Percentiles rank a stretch among this genome's conserved stretches.
Conservation (phyloP, 768 basidiomycete species). For the Botryobasidium botryosum region DNA sequence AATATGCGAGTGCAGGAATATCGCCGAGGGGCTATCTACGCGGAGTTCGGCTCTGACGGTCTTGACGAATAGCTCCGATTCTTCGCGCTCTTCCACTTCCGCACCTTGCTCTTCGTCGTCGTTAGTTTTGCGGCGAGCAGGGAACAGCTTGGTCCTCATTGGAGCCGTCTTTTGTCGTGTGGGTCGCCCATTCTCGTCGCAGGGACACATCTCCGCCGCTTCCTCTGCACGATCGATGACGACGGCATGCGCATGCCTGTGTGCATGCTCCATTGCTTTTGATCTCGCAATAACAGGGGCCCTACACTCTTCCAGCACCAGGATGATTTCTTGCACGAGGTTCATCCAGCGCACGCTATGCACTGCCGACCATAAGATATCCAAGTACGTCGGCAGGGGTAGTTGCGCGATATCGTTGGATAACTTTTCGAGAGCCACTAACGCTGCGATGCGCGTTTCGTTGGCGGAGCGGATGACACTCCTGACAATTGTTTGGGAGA, state of each 20-base stretch:
- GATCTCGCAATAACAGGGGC: constrained; percentile 13
- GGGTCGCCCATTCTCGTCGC: constrained; percentile 41
- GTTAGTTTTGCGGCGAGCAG: constrained; percentile 12
- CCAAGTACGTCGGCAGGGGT: constrained; percentile 28
- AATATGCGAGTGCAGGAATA: constrained; percentile 49
- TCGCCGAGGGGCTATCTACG: constrained; percentile 32
- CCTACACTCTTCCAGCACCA: constrained; percentile 39
- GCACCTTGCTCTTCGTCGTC: too few relatives aligned
- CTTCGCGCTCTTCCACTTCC: too few relatives aligned
- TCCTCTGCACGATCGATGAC: constrained; percentile 51
- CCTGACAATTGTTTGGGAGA: constrained; percentile 23
- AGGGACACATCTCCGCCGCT: constrained; percentile 48
- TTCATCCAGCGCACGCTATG: constrained; percentile 34
- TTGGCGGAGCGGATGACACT: constrained; percentile 41
- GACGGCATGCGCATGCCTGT: constrained; percentile 38
- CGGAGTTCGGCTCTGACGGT: constrained; percentile 34
- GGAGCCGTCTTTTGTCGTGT: constrained; percentile 30
- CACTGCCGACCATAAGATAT: constrained; percentile 34
- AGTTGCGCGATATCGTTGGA: constrained; percentile 28
- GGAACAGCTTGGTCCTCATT: constrained; percentile 25
- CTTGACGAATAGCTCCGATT: too few relatives aligned
- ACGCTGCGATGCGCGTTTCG: constrained; percentile 33
- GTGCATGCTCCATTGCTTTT: constrained; percentile 27
- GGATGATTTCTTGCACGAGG: constrained; percentile 40
- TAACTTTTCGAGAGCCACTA: constrained; percentile 43